Conservation (phyloP, 495 filamentous ascomycete genomes). For the Penicillium samsonianum region DNA sequence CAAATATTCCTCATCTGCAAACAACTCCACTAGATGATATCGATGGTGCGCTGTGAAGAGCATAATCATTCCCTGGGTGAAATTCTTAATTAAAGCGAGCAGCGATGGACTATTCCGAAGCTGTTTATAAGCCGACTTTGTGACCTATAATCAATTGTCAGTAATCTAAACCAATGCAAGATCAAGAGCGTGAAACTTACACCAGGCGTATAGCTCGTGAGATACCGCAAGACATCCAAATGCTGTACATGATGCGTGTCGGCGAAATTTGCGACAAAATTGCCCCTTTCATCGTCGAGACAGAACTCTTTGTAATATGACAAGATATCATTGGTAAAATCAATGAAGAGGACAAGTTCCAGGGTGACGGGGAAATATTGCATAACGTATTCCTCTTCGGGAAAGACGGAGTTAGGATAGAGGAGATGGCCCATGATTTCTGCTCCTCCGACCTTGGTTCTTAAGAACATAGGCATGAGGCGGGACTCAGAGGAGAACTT, state of each 20-base stretch:
- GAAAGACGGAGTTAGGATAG: neutral
- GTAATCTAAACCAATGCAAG: neutral
- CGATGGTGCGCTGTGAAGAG: neutral
- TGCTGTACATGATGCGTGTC: neutral
- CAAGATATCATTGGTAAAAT: neutral
- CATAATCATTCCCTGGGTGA: neutral
- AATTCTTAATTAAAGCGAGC: constrained; percentile 61
- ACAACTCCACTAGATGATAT: constrained; percentile 51
- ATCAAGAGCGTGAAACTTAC: neutral
- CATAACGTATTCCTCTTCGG: neutral
- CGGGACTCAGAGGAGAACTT: neutral
- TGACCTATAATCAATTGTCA: neutral
- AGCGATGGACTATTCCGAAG: constrained; percentile 54
- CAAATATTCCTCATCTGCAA: neutral
- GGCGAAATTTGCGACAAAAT: neutral
- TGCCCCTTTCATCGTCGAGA: neutral
- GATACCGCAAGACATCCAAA: neutral
- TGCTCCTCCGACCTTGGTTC: neutral
- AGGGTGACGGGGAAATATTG: neutral
- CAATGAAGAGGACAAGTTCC: neutral
- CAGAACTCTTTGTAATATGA: neutral
- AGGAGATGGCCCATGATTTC: neutral
- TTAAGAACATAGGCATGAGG: neutral
- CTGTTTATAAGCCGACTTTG: neutral
- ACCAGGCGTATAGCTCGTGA: neutral